Conservation (phyloP, 306 rosid genomes). For the Hippophae rhamnoides region DNA sequence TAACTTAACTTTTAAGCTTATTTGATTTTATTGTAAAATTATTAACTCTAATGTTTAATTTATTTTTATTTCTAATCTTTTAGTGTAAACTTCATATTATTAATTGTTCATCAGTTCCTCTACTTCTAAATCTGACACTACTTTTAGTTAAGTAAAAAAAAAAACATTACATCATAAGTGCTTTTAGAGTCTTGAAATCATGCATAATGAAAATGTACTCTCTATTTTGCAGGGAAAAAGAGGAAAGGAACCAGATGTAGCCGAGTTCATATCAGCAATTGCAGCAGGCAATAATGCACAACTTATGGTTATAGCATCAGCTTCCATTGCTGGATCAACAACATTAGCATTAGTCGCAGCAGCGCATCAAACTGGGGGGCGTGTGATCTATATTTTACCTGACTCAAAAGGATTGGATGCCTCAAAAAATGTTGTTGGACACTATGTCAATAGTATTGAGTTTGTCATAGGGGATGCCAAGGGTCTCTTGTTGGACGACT, state of each 20-base stretch:
- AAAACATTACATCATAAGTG: too few relatives aligned
- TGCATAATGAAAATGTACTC: not conserved
- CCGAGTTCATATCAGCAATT: constrained; percentile 41
- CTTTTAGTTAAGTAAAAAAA: too few relatives aligned
- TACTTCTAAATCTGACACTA: too few relatives aligned
- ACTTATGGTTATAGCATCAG: constrained; percentile 27
- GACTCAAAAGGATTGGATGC: constrained; percentile 6
- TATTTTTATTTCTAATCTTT: too few relatives aligned
- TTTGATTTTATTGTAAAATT: too few relatives aligned
- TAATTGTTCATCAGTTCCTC: too few relatives aligned
- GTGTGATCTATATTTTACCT: constrained; percentile 23
- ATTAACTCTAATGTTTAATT: too few relatives aligned
- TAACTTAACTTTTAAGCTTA: too few relatives aligned
- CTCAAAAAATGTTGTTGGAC: constrained; percentile 22
- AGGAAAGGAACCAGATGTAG: constrained; percentile 35
- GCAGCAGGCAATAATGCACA: constrained; percentile 41
- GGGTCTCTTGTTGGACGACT: constrained; percentile 18
- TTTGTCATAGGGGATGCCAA: constrained; percentile 30
- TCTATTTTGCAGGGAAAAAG: constrained; percentile 21
- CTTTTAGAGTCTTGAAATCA: too few relatives aligned
- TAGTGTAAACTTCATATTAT: too few relatives aligned
- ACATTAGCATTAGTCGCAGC: constrained; percentile 31
- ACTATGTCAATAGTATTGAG: constrained; percentile 22
- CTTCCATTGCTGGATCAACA: constrained; percentile 8
- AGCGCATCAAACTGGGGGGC: constrained; percentile 38